Percentiles rank a stretch among this genome's conserved stretches.
Evolutionary conservation across 192 early-diverging fungal species (phyloP).

Genomic region (Spizellomyces sp.): DNA sequence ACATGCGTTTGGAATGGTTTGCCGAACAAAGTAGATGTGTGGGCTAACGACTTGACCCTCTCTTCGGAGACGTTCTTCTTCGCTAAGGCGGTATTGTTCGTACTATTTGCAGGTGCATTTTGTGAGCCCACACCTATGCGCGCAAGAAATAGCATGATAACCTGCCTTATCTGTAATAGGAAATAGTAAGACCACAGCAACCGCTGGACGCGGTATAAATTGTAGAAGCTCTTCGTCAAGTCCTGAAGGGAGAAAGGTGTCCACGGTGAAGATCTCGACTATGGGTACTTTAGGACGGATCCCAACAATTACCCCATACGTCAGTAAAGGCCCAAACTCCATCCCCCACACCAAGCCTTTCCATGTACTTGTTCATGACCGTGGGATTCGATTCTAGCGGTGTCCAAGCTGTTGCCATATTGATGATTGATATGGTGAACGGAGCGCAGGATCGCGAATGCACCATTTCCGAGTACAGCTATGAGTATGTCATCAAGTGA

Average conservation of each 20-base stretch:
- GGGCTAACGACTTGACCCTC: constrained; percentile 55
- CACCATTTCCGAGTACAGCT: too few relatives aligned
- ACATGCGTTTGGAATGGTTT: constrained; percentile 88
- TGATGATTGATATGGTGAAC: not conserved
- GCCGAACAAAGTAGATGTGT: constrained; percentile 76
- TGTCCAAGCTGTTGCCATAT: not conserved
- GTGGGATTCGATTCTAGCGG: constrained; percentile 23
- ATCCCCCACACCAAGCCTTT: constrained; percentile 67
- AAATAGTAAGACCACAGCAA: constrained; percentile 88
- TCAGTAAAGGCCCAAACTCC: constrained; percentile 70
- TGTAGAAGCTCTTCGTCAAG: constrained; percentile 82
- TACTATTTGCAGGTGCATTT: constrained; percentile 18
- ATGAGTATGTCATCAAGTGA: too few relatives aligned
- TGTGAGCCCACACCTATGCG: not conserved
- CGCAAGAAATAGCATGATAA: not conserved
- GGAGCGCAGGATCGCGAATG: too few relatives aligned
- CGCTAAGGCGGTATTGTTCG: constrained; percentile 53
- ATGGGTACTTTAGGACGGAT: too few relatives aligned
- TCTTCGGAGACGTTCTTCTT: constrained; percentile 47
- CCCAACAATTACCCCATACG: constrained; percentile 64
- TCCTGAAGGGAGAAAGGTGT: constrained; percentile 32
- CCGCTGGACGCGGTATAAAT: constrained; percentile 80
- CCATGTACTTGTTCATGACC: constrained; percentile 72
- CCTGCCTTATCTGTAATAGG: constrained; percentile 64
- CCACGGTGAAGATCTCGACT: too few relatives aligned